Evolutionary conservation across 2,329 filamentous ascomycete species (phyloP).

Genomic region (Daldinia sp.): DNA sequence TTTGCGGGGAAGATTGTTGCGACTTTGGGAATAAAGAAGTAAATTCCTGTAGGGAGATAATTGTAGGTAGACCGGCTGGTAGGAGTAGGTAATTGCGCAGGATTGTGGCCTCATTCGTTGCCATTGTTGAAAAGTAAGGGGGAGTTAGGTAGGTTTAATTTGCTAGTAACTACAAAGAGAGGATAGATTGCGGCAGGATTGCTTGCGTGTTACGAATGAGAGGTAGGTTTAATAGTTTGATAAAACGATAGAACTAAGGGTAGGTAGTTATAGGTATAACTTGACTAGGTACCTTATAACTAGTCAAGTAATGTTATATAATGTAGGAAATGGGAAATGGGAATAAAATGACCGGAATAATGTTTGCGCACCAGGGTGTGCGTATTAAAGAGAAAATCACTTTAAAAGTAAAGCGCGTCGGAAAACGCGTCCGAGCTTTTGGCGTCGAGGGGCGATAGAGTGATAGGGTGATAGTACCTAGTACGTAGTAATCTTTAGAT

Average conservation of each 20-base stretch:
- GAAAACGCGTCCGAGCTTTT: constrained; percentile 37
- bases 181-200: constrained; percentile 1
- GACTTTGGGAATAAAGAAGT: constrained; percentile 76
- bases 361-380: constrained; percentile 7
- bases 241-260: background rate
- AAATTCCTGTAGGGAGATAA: constrained; percentile 79
- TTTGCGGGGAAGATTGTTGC: constrained; percentile 70
- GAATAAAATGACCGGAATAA: background rate
- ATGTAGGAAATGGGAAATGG: too few relatives aligned
- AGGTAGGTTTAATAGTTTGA: too few relatives aligned
- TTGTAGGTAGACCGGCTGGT: constrained; percentile 75
- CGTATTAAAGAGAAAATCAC: constrained; percentile 21
- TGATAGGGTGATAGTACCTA: background rate
- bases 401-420: constrained; percentile 34
- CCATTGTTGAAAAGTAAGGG: constrained; percentile 59
- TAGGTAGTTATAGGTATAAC: too few relatives aligned
- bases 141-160: background rate
- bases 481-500: background rate
- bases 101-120: constrained; percentile 77
- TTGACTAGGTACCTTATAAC: too few relatives aligned
- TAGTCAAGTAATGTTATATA: too few relatives aligned
- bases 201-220: too few relatives aligned
- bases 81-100: constrained; percentile 80
- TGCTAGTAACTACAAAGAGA: background rate
- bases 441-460: background rate